Base-by-base conservation (phyloP, 192 early-diverging fungal species). In the Podila clonocystis region DNA sequence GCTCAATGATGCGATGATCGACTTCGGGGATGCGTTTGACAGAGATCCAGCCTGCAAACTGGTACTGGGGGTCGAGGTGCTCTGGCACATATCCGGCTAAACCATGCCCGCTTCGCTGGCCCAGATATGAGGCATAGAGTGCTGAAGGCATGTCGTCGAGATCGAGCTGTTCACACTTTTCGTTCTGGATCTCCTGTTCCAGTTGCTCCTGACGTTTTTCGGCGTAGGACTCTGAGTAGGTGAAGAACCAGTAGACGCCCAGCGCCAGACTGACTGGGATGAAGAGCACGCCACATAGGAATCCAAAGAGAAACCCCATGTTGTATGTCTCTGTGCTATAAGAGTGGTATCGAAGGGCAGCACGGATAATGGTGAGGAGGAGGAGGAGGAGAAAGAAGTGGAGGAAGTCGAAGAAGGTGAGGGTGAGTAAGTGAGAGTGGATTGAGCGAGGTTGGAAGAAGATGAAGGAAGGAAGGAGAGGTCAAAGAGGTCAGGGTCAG, bases 11-110 rank as follows among this genome's bases (percentile, higher is more conserved):
- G 29, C 77, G 70, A 66, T 80, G 77, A 28, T 80, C 77, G 26
- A 80, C 77, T 2, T 80, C 77, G 13, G 77, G 70, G 31, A 61
- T 73, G 34, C 77, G 70, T 55, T 80, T 80, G 65, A 80, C 70
- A 3, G 77, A 73, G 57, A 80, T 73, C 77, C 77, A 80, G 20
- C 77, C 77, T 55, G 70, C 59, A 34, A 80, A 80, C 55, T 80
- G 77, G 31, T 80, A 80, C 36, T 68, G 77, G 15, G 77, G 69
- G 48, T 80, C 77, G 30, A 80, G 62, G 38, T 80, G 70, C 58
- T 80, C 77, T 26, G 70, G 77, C 34, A 68, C 48, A 48, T 55
- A 24, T 50, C 58, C 77, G 41, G 48, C 22, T 60, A 74, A 34
- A 58, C 65, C 65, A 50, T 62, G 62, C 61, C 65, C 65, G 60